A percentile compares a stretch with the other conserved stretches of the same genome.
phyloP scores from a whole-genome alignment of 352 stramenopile genomes.

The Phytophthora tentaculata region DNA sequence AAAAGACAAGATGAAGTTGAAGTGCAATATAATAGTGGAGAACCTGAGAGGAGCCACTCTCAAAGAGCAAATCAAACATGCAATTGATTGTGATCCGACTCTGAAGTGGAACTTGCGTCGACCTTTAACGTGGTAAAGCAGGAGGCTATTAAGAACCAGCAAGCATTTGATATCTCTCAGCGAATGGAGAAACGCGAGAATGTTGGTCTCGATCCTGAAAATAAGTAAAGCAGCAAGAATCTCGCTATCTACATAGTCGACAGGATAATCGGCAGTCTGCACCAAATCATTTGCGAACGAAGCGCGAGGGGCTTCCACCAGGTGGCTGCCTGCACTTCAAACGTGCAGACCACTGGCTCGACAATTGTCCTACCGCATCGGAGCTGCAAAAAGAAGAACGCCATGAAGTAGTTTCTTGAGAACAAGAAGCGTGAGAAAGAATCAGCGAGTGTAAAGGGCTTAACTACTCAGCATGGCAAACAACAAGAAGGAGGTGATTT shows the following conservation, averaged over 20 bases:
- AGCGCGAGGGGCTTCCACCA: neutral
- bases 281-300: neutral
- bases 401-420: neutral
- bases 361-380: neutral
- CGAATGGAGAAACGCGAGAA: neutral
- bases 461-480: neutral
- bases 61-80: constrained; percentile 6
- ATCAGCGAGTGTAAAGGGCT: neutral
- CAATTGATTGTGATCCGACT: constrained; percentile 2
- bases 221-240: neutral
- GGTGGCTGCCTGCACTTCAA: constrained; percentile 1
- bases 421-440: neutral
- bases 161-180: constrained; percentile 8
- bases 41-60: constrained; percentile 4
- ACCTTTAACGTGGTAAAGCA: constrained; percentile 9
- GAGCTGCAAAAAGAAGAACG: neutral
- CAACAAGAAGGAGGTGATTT: neutral
- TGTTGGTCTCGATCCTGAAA: neutral
- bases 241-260: neutral
- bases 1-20: constrained; percentile 2
- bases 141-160: neutral
- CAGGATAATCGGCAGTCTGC: neutral
- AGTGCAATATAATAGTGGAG: constrained; percentile 10
- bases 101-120: constrained; percentile 1
- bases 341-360: neutral